Evolutionary conservation across 257 asterid genomes (phyloP).

Genomic region (Leonotis leonurus): DNA sequence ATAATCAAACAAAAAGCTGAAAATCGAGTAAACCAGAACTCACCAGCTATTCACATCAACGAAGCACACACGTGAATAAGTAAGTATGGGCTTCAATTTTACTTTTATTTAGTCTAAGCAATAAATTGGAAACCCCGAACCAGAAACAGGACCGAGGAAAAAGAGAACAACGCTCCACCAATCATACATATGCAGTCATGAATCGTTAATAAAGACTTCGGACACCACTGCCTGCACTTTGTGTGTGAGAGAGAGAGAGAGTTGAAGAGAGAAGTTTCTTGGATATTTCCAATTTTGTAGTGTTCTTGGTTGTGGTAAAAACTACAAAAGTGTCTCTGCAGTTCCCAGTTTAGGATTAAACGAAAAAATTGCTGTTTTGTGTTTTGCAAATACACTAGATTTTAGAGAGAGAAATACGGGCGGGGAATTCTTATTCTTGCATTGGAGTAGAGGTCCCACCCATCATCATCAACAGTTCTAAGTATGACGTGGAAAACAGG

Average conservation of each 20-base stretch:
- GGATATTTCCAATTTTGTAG: slow-evolving; percentile 22
- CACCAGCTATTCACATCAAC: slow-evolving; percentile 1
- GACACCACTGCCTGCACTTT: slow-evolving; percentile 4
- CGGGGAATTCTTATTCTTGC: background rate
- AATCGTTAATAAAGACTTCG: slow-evolving; percentile 11
- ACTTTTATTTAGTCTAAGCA: background rate
- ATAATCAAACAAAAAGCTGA: slow-evolving; percentile 5
- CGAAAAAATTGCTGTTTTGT: slow-evolving; percentile 14
- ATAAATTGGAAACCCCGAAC: background rate
- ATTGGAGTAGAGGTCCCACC: slow-evolving; percentile 12
- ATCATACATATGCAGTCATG: slow-evolving; percentile 11
- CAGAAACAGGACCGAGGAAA: background rate
- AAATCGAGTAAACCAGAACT: background rate
- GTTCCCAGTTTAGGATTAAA: slow-evolving; percentile 4
- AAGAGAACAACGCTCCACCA: background rate
- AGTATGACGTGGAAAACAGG: background rate
- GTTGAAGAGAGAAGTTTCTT: slow-evolving; percentile 31
- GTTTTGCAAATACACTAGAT: background rate
- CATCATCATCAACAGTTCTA: slow-evolving; percentile 13
- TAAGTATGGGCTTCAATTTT: background rate
- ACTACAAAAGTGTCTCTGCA: background rate
- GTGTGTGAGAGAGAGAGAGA: background rate
- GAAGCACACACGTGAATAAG: background rate
- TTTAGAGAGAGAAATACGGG: slow-evolving; percentile 11
- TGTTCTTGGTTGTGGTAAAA: background rate